Percentiles rank a stretch among this genome's conserved stretches.
These are phyloP conservation scores for Trametes sanguinea DNA, from an alignment of 768 basidiomycete genomes.

Conservation along the genomic window DNA sequence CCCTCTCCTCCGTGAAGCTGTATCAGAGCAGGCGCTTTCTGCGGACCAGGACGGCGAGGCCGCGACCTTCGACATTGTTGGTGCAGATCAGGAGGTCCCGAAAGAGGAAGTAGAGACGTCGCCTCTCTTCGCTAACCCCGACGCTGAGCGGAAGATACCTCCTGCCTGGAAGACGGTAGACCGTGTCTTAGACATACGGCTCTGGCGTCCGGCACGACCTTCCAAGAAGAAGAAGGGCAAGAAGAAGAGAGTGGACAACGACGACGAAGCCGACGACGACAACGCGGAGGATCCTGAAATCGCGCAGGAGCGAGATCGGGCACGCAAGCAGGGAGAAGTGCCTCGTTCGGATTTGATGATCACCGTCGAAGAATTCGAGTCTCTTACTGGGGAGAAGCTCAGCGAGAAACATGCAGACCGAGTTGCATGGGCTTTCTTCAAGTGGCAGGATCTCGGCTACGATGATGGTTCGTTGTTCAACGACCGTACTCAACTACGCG, in stretches of 20 bases:
- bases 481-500: neutral
- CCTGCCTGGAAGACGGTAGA: conserved; percentile 87
- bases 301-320: conserved; percentile 35
- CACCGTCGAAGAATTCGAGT: conserved; percentile 65
- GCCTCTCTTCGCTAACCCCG: conserved; percentile 48
- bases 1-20: conserved; percentile 55
- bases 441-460: conserved; percentile 94
- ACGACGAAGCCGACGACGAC: conserved; percentile 32
- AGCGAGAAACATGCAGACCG: conserved; percentile 52
- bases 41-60: conserved; percentile 31
- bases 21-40: conserved; percentile 37
- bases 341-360: conserved; percentile 57
- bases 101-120: conserved; percentile 25
- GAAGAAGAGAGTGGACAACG: conserved; percentile 32
- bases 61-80: conserved; percentile 43
- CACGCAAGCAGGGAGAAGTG: conserved; percentile 62
- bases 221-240: conserved; percentile 25
- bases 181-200: conserved; percentile 79
- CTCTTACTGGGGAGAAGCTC: conserved; percentile 43
- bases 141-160: conserved; percentile 78
- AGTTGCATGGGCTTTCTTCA: conserved; percentile 83
- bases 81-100: conserved; percentile 24
- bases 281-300: conserved; percentile 36
- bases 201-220: conserved; percentile 52
- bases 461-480: conserved; percentile 68